Conservation (phyloP, 2,329 filamentous ascomycete species). For the Phialemoniopsis sp. region DNA sequence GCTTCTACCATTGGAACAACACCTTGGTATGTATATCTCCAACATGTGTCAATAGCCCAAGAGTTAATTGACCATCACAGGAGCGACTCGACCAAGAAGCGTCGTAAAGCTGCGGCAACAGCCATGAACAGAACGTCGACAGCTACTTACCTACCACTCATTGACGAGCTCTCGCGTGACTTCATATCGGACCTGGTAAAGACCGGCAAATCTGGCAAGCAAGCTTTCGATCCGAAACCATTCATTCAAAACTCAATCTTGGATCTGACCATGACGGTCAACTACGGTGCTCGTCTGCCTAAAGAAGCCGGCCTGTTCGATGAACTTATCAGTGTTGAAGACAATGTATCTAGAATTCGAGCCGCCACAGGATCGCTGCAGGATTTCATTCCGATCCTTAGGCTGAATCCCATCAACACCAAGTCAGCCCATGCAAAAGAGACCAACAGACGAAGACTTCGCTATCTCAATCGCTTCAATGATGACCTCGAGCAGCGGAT, state of each 20-base stretch:
- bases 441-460: conserved; percentile 5
- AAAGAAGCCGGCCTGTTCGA: conserved; percentile 57
- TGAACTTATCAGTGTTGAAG: conserved; percentile 60
- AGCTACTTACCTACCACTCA: too few species aligned
- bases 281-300: conserved; percentile 61
- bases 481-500: conserved; percentile 37
- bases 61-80: too few species aligned
- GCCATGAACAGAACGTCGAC: too few species aligned
- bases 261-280: conserved; percentile 55
- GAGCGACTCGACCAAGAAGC: too few species aligned
- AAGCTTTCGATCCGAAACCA: conserved; percentile 59
- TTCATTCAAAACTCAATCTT: conserved; percentile 63
- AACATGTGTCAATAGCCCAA: too few species aligned
- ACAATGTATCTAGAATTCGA: conserved; percentile 54
- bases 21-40: too few species aligned
- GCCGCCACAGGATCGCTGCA: conserved; percentile 68
- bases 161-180: too few species aligned
- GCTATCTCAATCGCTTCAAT: conserved; percentile 60
- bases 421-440: conserved; percentile 55
- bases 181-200: conserved; percentile 58
- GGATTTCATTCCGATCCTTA: conserved; percentile 74
- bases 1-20: too few species aligned
- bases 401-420: conserved; percentile 60
- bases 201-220: conserved; percentile 50
- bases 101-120: too few species aligned